A percentile compares a stretch with the other conserved stretches of the same genome.
Conservation (phyloP, 805 yeast genomes). For the Torulaspora microellipsoides region DNA sequence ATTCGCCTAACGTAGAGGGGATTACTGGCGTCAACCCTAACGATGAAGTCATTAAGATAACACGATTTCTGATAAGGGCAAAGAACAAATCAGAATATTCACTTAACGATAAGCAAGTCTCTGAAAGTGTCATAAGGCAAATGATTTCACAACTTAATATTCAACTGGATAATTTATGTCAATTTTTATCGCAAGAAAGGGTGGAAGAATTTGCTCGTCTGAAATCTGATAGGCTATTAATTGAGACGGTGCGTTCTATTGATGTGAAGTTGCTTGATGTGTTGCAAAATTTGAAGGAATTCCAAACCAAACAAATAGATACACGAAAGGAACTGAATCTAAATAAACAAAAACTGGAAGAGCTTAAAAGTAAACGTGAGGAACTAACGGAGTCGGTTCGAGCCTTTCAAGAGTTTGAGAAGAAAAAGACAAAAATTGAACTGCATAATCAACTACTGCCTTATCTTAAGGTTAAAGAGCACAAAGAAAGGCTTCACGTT, state of each 20-base stretch:
- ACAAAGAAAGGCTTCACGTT: constrained; percentile 28
- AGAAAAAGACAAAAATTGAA: constrained; percentile 43
- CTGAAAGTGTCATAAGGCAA: constrained; percentile 45
- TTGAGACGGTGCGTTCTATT: constrained; percentile 78
- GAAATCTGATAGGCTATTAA: constrained; percentile 65
- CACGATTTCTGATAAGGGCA: constrained; percentile 42
- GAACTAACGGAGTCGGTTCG: constrained; percentile 46
- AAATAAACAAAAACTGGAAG: constrained; percentile 30
- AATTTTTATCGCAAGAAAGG: constrained; percentile 90
- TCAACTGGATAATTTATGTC: constrained; percentile 88
- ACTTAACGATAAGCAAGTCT: constrained; percentile 39
- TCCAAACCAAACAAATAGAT: constrained; percentile 43
- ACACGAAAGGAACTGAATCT: constrained; percentile 37
- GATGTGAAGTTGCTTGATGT: constrained; percentile 53
- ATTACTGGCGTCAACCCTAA: constrained; percentile 24
- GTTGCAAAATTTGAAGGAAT: constrained; percentile 52
- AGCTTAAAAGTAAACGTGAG: constrained; percentile 35
- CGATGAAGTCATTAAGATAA: constrained; percentile 35
- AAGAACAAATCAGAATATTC: constrained; percentile 49
- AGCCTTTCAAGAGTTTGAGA: constrained; percentile 43
- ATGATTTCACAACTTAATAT: constrained; percentile 53
- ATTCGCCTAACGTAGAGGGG: constrained; percentile 20
- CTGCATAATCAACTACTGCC: constrained; percentile 46
- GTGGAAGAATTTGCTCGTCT: constrained; percentile 88
- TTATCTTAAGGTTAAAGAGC: constrained; percentile 44